These are phyloP conservation scores for Chaetoceros tenuissimus DNA, from an alignment of 108 stramenopile species.

Conservation along the genomic window DNA sequence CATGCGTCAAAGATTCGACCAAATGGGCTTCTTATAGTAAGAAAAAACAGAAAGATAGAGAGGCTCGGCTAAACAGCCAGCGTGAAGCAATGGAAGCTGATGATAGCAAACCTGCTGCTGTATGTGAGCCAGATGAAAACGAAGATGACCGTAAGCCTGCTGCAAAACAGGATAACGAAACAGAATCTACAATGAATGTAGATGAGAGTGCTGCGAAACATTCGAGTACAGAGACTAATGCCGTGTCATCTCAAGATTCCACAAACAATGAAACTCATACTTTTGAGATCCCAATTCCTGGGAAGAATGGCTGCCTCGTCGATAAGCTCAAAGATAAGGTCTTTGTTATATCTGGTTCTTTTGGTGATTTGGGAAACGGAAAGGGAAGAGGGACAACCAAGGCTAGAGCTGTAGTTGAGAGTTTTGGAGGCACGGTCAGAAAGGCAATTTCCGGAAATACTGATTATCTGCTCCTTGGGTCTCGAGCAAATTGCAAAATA, in stretches of 20 bases:
- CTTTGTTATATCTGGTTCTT: conserved; percentile 46
- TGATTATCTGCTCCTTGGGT: conserved; percentile 8
- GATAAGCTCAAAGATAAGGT: conserved; percentile 24
- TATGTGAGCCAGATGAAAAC: no score
- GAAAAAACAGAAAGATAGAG: conserved; percentile 14
- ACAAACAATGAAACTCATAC: no score
- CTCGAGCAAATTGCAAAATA: no score
- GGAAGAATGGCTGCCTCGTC: conserved; percentile 26
- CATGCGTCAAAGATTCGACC: conserved; percentile 19
- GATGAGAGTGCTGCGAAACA: no score
- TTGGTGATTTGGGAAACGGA: conserved; percentile 57
- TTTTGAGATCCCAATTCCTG: conserved; percentile 43
- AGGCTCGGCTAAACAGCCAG: not conserved
- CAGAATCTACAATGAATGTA: no score
- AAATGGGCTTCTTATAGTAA: conserved; percentile 28
- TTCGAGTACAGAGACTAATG: no score
- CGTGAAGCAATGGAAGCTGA: no score
- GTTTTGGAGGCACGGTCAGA: conserved; percentile 8
- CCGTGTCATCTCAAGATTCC: no score
- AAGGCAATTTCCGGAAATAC: conserved; percentile 9
- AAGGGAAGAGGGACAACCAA: conserved; percentile 18
- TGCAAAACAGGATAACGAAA: no score
- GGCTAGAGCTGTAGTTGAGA: conserved; percentile 7
- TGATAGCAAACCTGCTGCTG: no score
- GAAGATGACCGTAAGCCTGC: no score